A percentile compares a stretch with the other conserved stretches of the same genome.
Evolutionary conservation across 2,329 filamentous ascomycete species (phyloP).

Genomic region (Pyrenochaeta sp.): DNA sequence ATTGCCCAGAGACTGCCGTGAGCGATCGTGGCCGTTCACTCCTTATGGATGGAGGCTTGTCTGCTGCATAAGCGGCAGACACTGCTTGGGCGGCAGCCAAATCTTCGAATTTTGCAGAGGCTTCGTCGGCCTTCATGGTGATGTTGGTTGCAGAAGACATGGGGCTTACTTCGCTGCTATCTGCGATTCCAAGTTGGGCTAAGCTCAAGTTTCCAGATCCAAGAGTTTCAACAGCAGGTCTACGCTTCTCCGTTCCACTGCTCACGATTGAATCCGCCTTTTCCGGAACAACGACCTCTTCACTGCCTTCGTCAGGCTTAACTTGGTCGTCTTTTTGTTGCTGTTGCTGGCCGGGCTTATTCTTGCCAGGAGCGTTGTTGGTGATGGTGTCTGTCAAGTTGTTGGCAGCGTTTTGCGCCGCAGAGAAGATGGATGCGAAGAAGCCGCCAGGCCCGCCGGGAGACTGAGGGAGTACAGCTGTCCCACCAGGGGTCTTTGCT

Average conservation of each 20-base stretch:
- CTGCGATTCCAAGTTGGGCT: conserved; percentile 82
- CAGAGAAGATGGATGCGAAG: conserved; percentile 92
- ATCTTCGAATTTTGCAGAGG: conserved; percentile 66
- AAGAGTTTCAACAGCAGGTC: conserved; percentile 85
- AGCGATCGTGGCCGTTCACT: conserved; percentile 53
- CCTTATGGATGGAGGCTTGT: conserved; percentile 46
- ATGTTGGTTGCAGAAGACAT: conserved; percentile 68
- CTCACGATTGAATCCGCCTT: conserved; percentile 32
- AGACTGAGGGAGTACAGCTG: conserved; percentile 56
- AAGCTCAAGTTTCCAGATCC: conserved; percentile 89
- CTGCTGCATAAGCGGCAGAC: conserved; percentile 65
- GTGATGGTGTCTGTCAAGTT: conserved; percentile 77
- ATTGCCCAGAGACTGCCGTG: conserved; percentile 43
- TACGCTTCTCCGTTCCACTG: conserved; percentile 53
- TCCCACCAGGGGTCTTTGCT: conserved; percentile 65
- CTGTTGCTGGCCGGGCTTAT: conserved; percentile 54
- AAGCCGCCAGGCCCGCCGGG: conserved; percentile 67
- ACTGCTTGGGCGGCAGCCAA: conserved; percentile 67
- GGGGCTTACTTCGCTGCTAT: conserved; percentile 66
- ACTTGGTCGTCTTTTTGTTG: conserved; percentile 39
- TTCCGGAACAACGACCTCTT: conserved; percentile 52
- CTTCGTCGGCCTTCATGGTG: conserved; percentile 58
- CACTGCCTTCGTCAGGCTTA: conserved; percentile 42
- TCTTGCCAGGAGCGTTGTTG: conserved; percentile 65
- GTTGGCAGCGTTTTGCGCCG: conserved; percentile 88